Base-by-base conservation (phyloP, 1,139 yeast genomes). In the Zygoascus hellenicus region DNA sequence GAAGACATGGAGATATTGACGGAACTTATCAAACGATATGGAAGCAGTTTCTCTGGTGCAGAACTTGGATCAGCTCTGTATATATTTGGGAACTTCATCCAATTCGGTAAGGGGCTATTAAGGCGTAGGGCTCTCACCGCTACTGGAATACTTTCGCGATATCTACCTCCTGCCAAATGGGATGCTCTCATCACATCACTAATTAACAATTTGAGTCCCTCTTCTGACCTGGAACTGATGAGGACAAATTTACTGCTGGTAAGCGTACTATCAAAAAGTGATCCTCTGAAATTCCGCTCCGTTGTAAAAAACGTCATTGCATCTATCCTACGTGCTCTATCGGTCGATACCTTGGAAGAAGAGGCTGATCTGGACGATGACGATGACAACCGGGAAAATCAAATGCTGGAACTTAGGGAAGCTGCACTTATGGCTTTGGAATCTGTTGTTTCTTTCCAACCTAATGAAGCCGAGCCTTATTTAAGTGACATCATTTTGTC, bases 1-100 rank as follows among this genome's bases (percentile, higher is more conserved):
- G 92, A 84, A 55, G 69, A 76, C 34, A 74, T 83, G 55, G 95
- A 85, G 58, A 74, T 83, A 5, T 64, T 83, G 43, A 71, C 75
- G 28, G 89, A 83, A 55, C 59, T 83, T 37, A 66, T 82, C 43
- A 74, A 73, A 50, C 71, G 74, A 48, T 68, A 80, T 51, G 88
- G 89, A 1, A 60, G 66, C 28, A 71, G 69, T 9, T 69, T 86
- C 41, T 58, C 69, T 0, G 54, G 61, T 1, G 58, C 64, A 0
- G 83, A 81, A 50, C 58, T 76, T 10, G 55, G 55, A 1, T 58
- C 60, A 17, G 63, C 77, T 4, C 66, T 74, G 7, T 39, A 43
- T 5, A 51, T 56, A 13, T 54, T 65, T 32, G 46, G 57, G 16
- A 48, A 46, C 4, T 54, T 62, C n/a, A 52, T 63, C 15, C 56